Percentiles rank a stretch among this genome's conserved stretches.
These are phyloP conservation scores for Candida dubliniensis DNA, from an alignment of 1,139 yeast species.

Conservation along the genomic window DNA sequence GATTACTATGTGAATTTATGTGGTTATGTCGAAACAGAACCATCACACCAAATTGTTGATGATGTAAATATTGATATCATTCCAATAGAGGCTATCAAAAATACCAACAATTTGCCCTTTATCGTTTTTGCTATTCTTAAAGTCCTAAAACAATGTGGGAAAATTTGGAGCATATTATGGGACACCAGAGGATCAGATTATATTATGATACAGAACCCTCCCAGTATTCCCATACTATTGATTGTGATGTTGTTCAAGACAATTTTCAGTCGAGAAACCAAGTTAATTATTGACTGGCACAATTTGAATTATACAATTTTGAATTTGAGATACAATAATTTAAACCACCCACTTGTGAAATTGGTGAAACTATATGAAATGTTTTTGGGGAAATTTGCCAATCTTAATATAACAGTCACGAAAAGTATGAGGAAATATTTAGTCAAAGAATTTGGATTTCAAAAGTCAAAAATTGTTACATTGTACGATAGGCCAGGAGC, in stretches of 20 bases:
- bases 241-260: conserved; percentile 57
- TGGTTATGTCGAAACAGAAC: conserved; percentile 70
- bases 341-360: conserved; percentile 61
- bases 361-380: conserved; percentile 59
- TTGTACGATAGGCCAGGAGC: conserved; percentile 76
- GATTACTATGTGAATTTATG: conserved; percentile 81
- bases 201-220: conserved; percentile 90
- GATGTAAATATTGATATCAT: conserved; percentile 53
- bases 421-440: conserved; percentile 67
- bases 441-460: conserved; percentile 51
- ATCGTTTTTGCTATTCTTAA: conserved; percentile 60
- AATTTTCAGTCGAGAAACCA: conserved; percentile 55
- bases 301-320: conserved; percentile 86
- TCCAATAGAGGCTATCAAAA: conserved; percentile 48
- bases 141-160: conserved; percentile 54
- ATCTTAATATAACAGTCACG: conserved; percentile 78
- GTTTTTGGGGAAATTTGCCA: conserved; percentile 55
- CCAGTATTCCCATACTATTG: conserved; percentile 79
- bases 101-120: conserved; percentile 49
- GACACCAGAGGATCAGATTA: conserved; percentile 62
- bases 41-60: conserved; percentile 52
- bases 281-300: conserved; percentile 92
- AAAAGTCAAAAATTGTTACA: conserved; percentile 35
- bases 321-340: conserved; percentile 58
- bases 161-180: conserved; percentile 44